These are phyloP conservation scores for Aspergillus intermedius DNA, from an alignment of 2,329 filamentous ascomycete genomes.

Conservation along the genomic window DNA sequence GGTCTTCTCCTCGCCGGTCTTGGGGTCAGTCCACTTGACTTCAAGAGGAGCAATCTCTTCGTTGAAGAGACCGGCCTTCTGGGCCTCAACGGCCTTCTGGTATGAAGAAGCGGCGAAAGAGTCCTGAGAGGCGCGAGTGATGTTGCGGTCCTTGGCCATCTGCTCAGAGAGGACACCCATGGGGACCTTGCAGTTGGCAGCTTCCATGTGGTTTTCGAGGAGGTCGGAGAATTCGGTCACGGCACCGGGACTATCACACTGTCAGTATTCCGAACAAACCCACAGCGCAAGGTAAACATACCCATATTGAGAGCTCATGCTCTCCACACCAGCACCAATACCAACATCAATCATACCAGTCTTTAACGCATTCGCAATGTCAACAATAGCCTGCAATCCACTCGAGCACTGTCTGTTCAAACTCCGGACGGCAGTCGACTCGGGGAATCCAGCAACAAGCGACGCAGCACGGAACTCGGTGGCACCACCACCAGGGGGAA, in stretches of 20 bases:
- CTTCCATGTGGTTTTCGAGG: slow-evolving; percentile 71
- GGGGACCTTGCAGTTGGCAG: slow-evolving; percentile 93
- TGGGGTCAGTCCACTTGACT: slow-evolving; percentile 83
- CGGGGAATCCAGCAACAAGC: slow-evolving; percentile 84
- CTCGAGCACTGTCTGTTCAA: slow-evolving; percentile 94
- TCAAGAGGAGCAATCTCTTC: slow-evolving; percentile 84
- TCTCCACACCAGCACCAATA: slow-evolving; percentile 91
- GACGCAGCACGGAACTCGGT: slow-evolving; percentile 94
- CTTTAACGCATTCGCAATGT: slow-evolving; percentile 89
- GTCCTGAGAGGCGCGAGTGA: slow-evolving; percentile 71
- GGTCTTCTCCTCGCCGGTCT: slow-evolving; percentile 76
- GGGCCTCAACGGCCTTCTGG: slow-evolving; percentile 80
- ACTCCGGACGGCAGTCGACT: slow-evolving; percentile 72
- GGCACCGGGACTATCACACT: slow-evolving; percentile 58
- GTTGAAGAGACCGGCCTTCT: slow-evolving; percentile 82
- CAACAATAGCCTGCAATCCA: slow-evolving; percentile 84
- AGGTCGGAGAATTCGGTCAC: slow-evolving; percentile 90
- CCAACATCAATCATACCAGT: slow-evolving; percentile 92
- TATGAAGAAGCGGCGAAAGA: slow-evolving; percentile 91
- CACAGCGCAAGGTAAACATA: slow-evolving; percentile 36
- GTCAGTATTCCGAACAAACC: neutral
- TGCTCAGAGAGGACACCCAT: slow-evolving; percentile 92
- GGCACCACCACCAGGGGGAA: slow-evolving; percentile 86
- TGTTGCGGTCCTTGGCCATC: slow-evolving; percentile 80
- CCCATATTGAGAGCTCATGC: slow-evolving; percentile 92